Evolutionary conservation across 352 stramenopile genomes (phyloP).

Genomic region (Pythium sp.): DNA sequence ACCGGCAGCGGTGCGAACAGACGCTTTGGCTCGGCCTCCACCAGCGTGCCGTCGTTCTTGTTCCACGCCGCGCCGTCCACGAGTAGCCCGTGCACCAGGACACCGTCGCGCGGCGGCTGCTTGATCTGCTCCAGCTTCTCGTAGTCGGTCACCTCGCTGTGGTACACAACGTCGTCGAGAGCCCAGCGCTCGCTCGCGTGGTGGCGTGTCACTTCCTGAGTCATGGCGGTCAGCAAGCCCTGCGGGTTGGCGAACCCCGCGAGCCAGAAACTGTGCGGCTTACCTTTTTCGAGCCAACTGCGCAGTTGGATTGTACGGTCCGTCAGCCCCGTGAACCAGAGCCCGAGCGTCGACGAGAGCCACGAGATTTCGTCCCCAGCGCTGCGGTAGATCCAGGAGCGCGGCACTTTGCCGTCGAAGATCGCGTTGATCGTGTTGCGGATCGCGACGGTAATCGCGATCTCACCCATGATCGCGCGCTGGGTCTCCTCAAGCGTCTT

Average conservation of each 20-base stretch:
- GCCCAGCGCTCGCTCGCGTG: constrained; percentile 75
- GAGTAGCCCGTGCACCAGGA: constrained; percentile 71
- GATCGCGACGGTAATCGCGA: constrained; percentile 50
- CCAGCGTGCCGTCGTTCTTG: constrained; percentile 59
- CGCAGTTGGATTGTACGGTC: constrained; percentile 61
- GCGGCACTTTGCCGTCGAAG: constrained; percentile 70
- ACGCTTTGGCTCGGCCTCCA: constrained; percentile 77
- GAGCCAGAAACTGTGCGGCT: constrained; percentile 73
- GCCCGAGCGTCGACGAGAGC: constrained; percentile 55
- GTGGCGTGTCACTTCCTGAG: constrained; percentile 66
- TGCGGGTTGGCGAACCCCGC: constrained; percentile 73
- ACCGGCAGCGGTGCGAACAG: constrained; percentile 71
- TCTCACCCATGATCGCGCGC: constrained; percentile 57
- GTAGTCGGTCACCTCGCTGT: constrained; percentile 83
- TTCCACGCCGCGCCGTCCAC: constrained; percentile 78
- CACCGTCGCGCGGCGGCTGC: constrained; percentile 62
- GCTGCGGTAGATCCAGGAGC: constrained; percentile 41
- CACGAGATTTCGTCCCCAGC: constrained; percentile 69
- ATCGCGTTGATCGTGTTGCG: constrained; percentile 59
- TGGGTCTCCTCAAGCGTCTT: constrained; percentile 51
- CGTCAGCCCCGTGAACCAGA: constrained; percentile 65
- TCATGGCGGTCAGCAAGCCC: constrained; percentile 75
- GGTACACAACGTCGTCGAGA: constrained; percentile 75
- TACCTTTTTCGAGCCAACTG: constrained; percentile 57
- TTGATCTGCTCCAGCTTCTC: constrained; percentile 78